These are phyloP conservation scores for Plicaturopsis crispa DNA, from an alignment of 768 basidiomycete genomes.

Conservation along the genomic window DNA sequence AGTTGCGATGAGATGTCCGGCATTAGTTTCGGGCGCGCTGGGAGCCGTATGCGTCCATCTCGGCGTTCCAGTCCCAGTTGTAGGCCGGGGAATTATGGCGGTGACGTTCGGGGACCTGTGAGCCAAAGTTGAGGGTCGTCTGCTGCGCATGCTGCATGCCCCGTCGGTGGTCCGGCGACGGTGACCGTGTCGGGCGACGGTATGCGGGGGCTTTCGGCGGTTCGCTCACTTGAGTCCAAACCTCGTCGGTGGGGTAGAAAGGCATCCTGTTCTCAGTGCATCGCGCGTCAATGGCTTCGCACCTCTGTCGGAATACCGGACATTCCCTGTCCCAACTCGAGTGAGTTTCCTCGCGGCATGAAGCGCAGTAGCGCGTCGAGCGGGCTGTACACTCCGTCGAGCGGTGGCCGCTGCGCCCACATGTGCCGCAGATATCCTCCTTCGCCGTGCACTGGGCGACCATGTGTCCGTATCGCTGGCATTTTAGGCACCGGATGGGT, in stretches of 20 bases:
- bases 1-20: neutral
- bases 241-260: constrained; percentile 12
- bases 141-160: neutral
- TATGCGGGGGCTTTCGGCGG: constrained; percentile 2
- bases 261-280: constrained; percentile 10
- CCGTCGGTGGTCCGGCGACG: neutral
- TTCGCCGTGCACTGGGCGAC: constrained; percentile 9
- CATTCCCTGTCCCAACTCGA: constrained; percentile 6
- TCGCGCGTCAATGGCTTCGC: neutral
- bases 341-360: neutral
- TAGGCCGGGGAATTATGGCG: neutral
- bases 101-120: neutral
- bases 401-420: constrained; percentile 3
- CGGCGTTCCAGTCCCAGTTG: neutral
- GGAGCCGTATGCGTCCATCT: neutral
- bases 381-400: neutral
- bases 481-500: constrained; percentile 18
- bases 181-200: neutral
- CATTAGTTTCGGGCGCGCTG: neutral
- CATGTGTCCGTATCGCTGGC: constrained; percentile 15
- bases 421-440: constrained; percentile 10
- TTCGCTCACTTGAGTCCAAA: constrained; percentile 9
- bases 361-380: neutral
- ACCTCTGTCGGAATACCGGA: constrained; percentile 3
- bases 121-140: neutral